These are phyloP conservation scores for Pinus tabuliformis DNA, from an alignment of 75 land plant species.

Conservation along the genomic window DNA sequence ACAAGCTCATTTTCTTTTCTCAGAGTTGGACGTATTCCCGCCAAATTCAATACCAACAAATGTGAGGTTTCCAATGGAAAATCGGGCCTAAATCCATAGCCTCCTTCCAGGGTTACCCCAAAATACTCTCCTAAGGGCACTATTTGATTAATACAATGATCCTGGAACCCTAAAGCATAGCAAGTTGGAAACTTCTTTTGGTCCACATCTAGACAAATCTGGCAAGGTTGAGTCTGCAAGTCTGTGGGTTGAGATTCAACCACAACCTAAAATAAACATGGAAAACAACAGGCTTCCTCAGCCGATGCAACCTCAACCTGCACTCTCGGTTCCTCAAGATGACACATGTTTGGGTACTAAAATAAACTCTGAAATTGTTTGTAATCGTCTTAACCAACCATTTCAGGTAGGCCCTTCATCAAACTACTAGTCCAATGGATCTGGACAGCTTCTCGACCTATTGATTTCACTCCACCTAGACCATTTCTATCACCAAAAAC, in stretches of 20 bases:
- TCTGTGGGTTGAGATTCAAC: not conserved
- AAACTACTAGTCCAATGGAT: not conserved
- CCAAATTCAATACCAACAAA: not conserved
- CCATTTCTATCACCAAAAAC: not conserved
- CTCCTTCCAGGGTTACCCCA: constrained; percentile 5
- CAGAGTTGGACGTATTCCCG: not conserved
- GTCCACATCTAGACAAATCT: not conserved
- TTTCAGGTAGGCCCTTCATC: not conserved
- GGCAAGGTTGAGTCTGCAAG: not conserved
- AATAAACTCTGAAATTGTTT: constrained; percentile 3
- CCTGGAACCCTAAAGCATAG: constrained; percentile 2
- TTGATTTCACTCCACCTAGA: not conserved
- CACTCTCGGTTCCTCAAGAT: too few species aligned
- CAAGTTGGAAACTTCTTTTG: constrained; percentile 1
- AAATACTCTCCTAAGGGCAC: constrained; percentile 5
- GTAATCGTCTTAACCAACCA: not conserved
- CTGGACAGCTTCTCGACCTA: not conserved
- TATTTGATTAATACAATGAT: not conserved
- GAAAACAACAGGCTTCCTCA: not conserved
- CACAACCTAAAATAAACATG: not conserved
- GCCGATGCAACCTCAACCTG: not conserved
- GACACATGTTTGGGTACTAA: not conserved
- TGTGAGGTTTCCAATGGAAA: constrained; percentile 5
- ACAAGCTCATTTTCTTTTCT: constrained; percentile 2
- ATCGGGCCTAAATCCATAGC: not conserved